Percentiles rank a stretch among this genome's conserved stretches.
phyloP scores from a whole-genome alignment of 2,329 filamentous ascomycete genomes.

The Ambrosiella xylebori region DNA sequence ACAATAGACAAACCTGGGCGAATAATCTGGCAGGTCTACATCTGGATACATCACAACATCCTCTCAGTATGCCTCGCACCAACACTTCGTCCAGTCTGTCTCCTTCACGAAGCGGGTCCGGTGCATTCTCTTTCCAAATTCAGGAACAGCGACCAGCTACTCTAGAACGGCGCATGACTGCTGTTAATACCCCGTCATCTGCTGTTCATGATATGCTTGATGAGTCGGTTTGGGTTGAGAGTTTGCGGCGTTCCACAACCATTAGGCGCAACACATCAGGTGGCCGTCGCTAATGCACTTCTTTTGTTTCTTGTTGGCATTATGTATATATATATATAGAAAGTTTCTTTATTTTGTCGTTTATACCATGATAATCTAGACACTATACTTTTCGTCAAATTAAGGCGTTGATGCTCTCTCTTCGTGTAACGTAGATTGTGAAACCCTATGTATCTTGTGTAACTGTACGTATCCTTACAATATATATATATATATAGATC shows the following conservation, averaged over 20 bases:
- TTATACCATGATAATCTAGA: not conserved
- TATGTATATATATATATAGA: not conserved
- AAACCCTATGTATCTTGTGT: no score
- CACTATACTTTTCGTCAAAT: no score
- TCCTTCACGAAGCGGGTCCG: conserved; percentile 27
- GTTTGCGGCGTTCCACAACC: conserved; percentile 75
- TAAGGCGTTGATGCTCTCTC: no score
- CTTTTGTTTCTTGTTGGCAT: not conserved
- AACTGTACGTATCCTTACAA: no score
- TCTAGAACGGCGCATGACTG: conserved; percentile 9
- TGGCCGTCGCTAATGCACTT: not conserved
- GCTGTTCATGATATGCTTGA: conserved; percentile 65
- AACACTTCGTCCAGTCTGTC: conserved; percentile 16
- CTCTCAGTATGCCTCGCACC: conserved; percentile 34
- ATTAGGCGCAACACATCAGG: conserved; percentile 23
- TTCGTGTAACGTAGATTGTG: no score
- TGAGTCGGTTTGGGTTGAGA: conserved; percentile 84
- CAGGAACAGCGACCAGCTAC: conserved; percentile 25
- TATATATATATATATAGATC: no score
- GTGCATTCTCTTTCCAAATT: conserved; percentile 41
- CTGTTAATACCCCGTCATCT: conserved; percentile 10
- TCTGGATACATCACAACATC: conserved; percentile 28
- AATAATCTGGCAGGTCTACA: conserved; percentile 21
- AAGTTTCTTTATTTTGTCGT: not conserved
- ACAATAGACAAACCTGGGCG: conserved; percentile 23